Conservation (phyloP, 2,329 filamentous ascomycete species). For the Nemania sp. region DNA sequence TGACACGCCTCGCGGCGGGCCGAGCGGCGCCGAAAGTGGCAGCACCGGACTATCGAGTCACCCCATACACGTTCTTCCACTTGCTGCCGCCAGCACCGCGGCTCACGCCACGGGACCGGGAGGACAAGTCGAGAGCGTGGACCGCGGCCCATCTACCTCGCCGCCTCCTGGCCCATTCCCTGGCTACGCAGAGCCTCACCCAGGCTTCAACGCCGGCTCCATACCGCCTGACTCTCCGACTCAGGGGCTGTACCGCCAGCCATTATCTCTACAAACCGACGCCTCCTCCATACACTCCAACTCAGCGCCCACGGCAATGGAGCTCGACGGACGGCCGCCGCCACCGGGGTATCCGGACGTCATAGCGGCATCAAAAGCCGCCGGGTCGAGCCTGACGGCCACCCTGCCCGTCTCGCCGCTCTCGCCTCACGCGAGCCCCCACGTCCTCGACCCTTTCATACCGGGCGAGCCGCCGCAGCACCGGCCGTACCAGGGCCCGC, state of each 20-base stretch:
- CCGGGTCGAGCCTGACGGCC: constrained; percentile 6
- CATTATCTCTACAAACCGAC: neutral
- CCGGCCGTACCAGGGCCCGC: neutral
- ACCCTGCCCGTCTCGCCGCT: constrained; percentile 21
- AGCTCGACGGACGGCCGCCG: constrained; percentile 14
- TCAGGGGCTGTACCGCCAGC: neutral
- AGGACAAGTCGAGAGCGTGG: neutral
- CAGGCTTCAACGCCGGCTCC: neutral
- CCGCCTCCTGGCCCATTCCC: neutral
- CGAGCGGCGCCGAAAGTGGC: neutral
- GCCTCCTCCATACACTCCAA: neutral
- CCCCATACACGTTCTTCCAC: neutral
- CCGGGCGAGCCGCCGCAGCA: neutral
- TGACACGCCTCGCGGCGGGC: neutral
- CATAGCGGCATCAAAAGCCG: neutral
- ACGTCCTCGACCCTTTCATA: neutral
- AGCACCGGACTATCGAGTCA: neutral
- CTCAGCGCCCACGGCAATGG: neutral
- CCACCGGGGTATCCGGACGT: constrained; percentile 23
- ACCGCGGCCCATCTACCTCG: neutral
- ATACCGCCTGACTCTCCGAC: neutral
- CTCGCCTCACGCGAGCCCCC: neutral
- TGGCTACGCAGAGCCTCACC: neutral
- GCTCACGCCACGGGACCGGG: neutral
- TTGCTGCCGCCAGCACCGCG: neutral